A percentile compares a stretch with the other conserved stretches of the same genome.
Evolutionary conservation across 148 eudicot species (phyloP).

Genomic region (Mesembryanthemum crystallinum): DNA sequence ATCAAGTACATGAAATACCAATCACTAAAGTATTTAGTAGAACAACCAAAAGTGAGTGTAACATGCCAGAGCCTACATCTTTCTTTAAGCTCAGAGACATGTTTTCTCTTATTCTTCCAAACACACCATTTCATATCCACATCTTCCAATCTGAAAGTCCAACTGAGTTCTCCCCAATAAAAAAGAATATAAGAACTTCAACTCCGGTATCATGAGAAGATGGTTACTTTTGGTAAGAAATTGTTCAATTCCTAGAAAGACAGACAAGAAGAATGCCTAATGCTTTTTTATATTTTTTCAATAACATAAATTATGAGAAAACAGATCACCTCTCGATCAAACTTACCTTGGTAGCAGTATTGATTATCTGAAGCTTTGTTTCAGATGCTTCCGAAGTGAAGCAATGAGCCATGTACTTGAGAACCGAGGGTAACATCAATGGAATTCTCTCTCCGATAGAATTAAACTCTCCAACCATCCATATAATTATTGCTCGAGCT

Average conservation of each 20-base stretch:
- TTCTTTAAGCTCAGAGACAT: not conserved
- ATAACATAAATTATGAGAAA: constrained; percentile 7
- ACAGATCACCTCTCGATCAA: constrained; percentile 14
- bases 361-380: constrained; percentile 86
- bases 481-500: constrained; percentile 76
- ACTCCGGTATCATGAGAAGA: not conserved
- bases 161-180: not conserved
- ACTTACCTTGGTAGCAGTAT: constrained; percentile 75
- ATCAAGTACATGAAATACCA: constrained; percentile 9
- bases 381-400: constrained; percentile 77
- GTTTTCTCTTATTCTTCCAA: not conserved
- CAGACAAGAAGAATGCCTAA: not conserved
- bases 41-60: constrained; percentile 9
- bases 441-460: constrained; percentile 62
- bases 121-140: not conserved
- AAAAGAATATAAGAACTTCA: not conserved
- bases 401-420: constrained; percentile 70
- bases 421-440: constrained; percentile 55
- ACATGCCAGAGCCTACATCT: constrained; percentile 3
- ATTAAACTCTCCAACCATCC: constrained; percentile 91
- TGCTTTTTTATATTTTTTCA: not conserved
- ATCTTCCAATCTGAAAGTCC: not conserved
- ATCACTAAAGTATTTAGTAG: not conserved
- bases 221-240: not conserved
- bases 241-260: not conserved